Percentiles rank a stretch among this genome's conserved stretches.
Conservation (phyloP, 352 stramenopile species). For the Phytophthora kernoviae region DNA sequence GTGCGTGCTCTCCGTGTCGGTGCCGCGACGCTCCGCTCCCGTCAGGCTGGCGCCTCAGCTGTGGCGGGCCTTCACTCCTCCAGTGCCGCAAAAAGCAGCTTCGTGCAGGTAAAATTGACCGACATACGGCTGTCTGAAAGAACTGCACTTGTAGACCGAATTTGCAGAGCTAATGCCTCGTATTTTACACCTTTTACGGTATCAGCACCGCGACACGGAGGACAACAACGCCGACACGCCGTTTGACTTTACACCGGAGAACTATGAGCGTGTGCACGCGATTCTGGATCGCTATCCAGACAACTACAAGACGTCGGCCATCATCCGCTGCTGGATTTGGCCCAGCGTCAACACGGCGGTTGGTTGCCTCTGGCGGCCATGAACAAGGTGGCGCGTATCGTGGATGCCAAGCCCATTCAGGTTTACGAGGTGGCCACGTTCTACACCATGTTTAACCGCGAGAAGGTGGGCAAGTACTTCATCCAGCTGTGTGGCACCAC, state of each 20-base stretch:
- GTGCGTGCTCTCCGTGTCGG: slow-evolving; percentile 48
- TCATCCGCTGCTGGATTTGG: slow-evolving; percentile 98
- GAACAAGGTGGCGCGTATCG: slow-evolving; percentile 99
- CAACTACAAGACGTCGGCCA: slow-evolving; percentile 99
- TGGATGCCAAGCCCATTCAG: slow-evolving; percentile 95
- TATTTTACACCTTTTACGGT: background rate
- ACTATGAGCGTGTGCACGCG: slow-evolving; percentile 95
- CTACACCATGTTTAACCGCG: slow-evolving; percentile 99
- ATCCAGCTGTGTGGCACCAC: slow-evolving; percentile 99
- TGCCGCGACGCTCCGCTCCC: slow-evolving; percentile 32
- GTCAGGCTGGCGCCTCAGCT: slow-evolving; percentile 6
- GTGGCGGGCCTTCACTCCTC: slow-evolving; percentile 55
- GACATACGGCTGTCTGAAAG: background rate
- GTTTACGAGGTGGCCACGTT: slow-evolving; percentile 99
- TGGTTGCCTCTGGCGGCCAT: slow-evolving; percentile 99
- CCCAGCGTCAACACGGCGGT: slow-evolving; percentile 96
- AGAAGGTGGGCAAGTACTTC: slow-evolving; percentile 96
- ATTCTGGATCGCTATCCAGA: slow-evolving; percentile 98
- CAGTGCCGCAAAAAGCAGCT: slow-evolving; percentile 39
- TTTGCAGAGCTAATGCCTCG: background rate
- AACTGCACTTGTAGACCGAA: too few relatives aligned
- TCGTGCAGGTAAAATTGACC: slow-evolving; percentile 35
- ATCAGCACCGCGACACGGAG: slow-evolving; percentile 95
- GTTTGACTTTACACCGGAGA: slow-evolving; percentile 98
- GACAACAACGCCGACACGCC: slow-evolving; percentile 96